These are phyloP conservation scores for Clarireedia sp. DNA, from an alignment of 2,329 filamentous ascomycete genomes.

Conservation along the genomic window DNA sequence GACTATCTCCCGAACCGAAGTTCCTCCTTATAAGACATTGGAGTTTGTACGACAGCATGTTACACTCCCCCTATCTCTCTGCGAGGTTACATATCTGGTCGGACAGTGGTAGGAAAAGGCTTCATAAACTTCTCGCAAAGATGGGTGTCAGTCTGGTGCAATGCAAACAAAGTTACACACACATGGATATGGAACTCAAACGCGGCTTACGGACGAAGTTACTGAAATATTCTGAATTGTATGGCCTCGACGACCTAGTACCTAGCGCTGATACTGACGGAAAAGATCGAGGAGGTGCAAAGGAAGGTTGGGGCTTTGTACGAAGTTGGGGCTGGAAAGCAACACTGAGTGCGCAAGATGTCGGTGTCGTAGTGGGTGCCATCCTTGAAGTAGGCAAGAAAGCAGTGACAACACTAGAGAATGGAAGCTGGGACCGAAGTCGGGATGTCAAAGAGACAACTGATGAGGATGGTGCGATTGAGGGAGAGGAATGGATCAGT, in stretches of 20 bases:
- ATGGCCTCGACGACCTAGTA: constrained; percentile 89
- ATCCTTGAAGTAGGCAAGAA: constrained; percentile 80
- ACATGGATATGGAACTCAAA: constrained; percentile 98
- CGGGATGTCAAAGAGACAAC: constrained; percentile 38
- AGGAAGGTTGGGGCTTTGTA: constrained; percentile 95
- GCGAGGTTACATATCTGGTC: constrained; percentile 91
- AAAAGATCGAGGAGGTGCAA: constrained; percentile 60
- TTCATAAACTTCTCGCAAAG: constrained; percentile 92
- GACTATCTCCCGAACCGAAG: constrained; percentile 84
- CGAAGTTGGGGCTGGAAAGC: constrained; percentile 97
- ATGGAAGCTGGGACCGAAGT: constrained; percentile 26
- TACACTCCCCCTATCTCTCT: constrained; percentile 91
- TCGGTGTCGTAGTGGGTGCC: constrained; percentile 85
- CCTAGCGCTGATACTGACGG: constrained; percentile 67
- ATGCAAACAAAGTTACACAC: constrained; percentile 90
- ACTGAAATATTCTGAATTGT: constrained; percentile 84
- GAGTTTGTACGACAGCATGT: constrained; percentile 97
- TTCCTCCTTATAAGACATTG: constrained; percentile 92
- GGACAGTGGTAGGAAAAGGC: constrained; percentile 74
- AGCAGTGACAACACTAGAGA: constrained; percentile 22
- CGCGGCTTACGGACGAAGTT: constrained; percentile 76
- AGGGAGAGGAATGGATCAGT: constrained; percentile 56
- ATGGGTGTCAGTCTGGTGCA: constrained; percentile 95
- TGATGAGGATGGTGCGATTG: constrained; percentile 37
- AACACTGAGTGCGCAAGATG: constrained; percentile 85